phyloP scores from a whole-genome alignment of 106 monocot genomes.

The Hemerocallis citrina region DNA sequence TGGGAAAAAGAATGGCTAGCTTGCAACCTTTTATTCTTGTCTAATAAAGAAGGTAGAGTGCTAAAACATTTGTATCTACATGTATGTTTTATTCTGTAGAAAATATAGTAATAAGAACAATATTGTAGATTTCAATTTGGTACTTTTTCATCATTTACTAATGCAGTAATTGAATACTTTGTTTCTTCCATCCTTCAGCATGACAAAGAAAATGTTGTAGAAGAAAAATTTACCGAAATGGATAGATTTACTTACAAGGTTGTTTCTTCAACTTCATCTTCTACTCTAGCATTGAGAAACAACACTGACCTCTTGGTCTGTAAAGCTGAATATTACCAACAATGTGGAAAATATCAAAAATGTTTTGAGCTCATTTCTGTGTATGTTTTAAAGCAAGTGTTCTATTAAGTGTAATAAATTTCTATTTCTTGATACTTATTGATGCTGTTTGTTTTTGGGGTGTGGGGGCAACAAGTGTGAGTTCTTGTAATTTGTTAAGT shows the following conservation, averaged over 20 bases:
- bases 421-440: constrained; percentile 1
- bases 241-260: constrained; percentile 46
- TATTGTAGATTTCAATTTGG: too few relatives aligned
- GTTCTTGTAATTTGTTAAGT: too few relatives aligned
- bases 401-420: not conserved
- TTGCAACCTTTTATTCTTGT: too few relatives aligned
- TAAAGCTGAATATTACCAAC: constrained; percentile 95
- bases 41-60: too few relatives aligned
- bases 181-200: constrained; percentile 41
- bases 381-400: constrained; percentile 47
- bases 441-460: too few relatives aligned
- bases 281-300: constrained; percentile 41
- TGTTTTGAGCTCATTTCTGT: constrained; percentile 84
- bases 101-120: too few relatives aligned
- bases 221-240: constrained; percentile 73
- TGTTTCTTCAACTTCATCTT: constrained; percentile 30
- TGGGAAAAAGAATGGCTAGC: too few relatives aligned
- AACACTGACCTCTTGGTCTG: constrained; percentile 78
- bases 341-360: constrained; percentile 87
- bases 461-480: too few relatives aligned
- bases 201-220: constrained; percentile 74
- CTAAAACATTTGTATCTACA: too few relatives aligned
- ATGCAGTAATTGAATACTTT: not conserved
- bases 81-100: too few relatives aligned
- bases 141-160: not conserved